Evolutionary conservation across 2,329 filamentous ascomycete genomes (phyloP).

Genomic region (Talaromyces rugulosus): DNA sequence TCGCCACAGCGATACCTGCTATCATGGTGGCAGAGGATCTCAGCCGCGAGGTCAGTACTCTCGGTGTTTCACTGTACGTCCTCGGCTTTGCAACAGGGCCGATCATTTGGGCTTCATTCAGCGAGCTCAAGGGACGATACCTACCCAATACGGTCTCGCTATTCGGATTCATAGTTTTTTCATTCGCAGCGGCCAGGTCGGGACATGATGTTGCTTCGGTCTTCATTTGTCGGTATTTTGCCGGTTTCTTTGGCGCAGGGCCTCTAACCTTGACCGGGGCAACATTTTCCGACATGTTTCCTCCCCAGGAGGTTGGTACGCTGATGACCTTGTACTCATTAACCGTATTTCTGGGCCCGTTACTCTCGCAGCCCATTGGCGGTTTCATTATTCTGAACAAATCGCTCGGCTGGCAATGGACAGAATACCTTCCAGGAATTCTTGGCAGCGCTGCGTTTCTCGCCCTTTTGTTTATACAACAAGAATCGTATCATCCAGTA

Average conservation of each 20-base stretch:
- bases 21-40: constrained; percentile 21
- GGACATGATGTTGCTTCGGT: constrained; percentile 46
- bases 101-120: constrained; percentile 55
- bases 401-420: constrained; percentile 48
- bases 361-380: constrained; percentile 25
- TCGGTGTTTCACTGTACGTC: constrained; percentile 60
- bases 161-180: constrained; percentile 57
- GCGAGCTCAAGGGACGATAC: constrained; percentile 61
- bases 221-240: constrained; percentile 59
- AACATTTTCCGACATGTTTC: constrained; percentile 64
- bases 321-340: constrained; percentile 52
- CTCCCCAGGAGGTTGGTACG: constrained; percentile 52
- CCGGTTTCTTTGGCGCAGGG: constrained; percentile 59
- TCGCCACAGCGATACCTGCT: constrained; percentile 7
- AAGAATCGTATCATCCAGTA: constrained; percentile 43
- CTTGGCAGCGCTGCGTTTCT: constrained; percentile 27
- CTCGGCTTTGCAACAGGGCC: constrained; percentile 58
- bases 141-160: constrained; percentile 50
- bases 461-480: constrained; percentile 35
- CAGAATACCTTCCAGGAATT: constrained; percentile 47
- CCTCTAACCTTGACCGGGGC: constrained; percentile 64
- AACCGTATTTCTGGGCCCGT: constrained; percentile 45
- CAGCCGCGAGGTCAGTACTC: constrained; percentile 43
- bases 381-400: constrained; percentile 27
- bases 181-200: constrained; percentile 54